Evolutionary conservation across 805 yeast genomes (phyloP).

Genomic region (Tetrapisispora arboricola): DNA sequence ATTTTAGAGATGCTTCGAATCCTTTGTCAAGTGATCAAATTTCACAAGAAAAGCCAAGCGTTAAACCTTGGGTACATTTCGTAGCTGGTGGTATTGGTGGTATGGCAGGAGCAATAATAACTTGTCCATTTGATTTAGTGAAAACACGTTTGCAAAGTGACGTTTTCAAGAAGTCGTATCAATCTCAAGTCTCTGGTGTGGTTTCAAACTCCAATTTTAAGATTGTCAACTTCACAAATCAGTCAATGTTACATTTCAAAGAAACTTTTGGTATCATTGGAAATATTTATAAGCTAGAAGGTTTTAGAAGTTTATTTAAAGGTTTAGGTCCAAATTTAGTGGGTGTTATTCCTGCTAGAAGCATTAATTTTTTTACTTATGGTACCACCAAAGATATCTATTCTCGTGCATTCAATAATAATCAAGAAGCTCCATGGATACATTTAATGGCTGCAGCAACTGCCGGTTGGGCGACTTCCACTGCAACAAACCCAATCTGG

Average conservation of each 20-base stretch:
- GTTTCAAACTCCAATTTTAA: slow-evolving; percentile 4
- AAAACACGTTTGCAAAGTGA: slow-evolving; percentile 92
- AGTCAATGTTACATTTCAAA: slow-evolving; percentile 57
- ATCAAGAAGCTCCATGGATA: slow-evolving; percentile 72
- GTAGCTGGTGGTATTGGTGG: slow-evolving; percentile 95
- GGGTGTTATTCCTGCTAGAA: slow-evolving; percentile 96
- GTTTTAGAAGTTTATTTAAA: slow-evolving; percentile 75
- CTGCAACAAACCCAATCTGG: slow-evolving; percentile 98
- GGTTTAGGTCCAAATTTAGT: slow-evolving; percentile 95
- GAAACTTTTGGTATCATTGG: slow-evolving; percentile 72
- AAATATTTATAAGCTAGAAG: slow-evolving; percentile 65
- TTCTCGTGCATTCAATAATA: slow-evolving; percentile 55
- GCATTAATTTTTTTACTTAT: slow-evolving; percentile 92
- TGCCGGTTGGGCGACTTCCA: slow-evolving; percentile 91
- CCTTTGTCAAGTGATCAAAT: slow-evolving; percentile 9
- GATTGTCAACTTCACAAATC: slow-evolving; percentile 29
- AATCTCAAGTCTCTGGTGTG: slow-evolving; percentile 14
- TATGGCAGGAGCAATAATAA: slow-evolving; percentile 91
- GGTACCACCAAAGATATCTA: slow-evolving; percentile 82
- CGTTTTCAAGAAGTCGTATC: slow-evolving; percentile 52
- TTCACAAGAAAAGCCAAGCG: slow-evolving; percentile 15
- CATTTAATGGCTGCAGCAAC: slow-evolving; percentile 78
- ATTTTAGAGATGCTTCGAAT: slow-evolving; percentile 33
- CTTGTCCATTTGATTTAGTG: slow-evolving; percentile 93
- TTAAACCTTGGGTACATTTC: slow-evolving; percentile 61